Percentiles rank a stretch among this genome's conserved stretches.
These are phyloP conservation scores for Nakazawaea populi DNA, from an alignment of 805 yeast genomes.

Conservation along the genomic window DNA sequence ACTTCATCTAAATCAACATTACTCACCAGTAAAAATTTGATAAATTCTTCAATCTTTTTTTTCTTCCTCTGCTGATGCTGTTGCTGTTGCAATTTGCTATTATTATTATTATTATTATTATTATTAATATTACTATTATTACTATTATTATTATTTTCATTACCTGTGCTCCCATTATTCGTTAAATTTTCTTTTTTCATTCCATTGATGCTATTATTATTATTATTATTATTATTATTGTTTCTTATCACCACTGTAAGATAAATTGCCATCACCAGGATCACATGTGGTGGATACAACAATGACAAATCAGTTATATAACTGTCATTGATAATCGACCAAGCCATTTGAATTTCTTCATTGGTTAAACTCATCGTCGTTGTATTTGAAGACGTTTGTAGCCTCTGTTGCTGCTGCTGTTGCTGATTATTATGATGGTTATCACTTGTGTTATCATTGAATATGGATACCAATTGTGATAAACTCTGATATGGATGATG, in stretches of 20 bases:
- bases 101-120: conserved; percentile 13
- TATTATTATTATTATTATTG: background rate
- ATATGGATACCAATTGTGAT: conserved; percentile 41
- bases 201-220: no score
- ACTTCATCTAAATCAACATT: conserved; percentile 74
- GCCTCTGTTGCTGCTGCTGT: background rate
- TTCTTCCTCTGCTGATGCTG: conserved; percentile 14
- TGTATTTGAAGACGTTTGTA: conserved; percentile 7
- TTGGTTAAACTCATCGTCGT: conserved; percentile 28
- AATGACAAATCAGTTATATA: conserved; percentile 83
- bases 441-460: conserved; percentile 22
- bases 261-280: conserved; percentile 79
- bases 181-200: no score
- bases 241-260: conserved; percentile 59
- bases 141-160: no score
- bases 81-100: background rate
- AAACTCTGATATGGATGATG: conserved; percentile 73
- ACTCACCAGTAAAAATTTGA: conserved; percentile 65
- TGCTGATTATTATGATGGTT: no score
- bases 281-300: conserved; percentile 81
- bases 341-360: conserved; percentile 75
- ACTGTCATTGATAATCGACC: conserved; percentile 88
- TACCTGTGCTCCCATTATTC: no score
- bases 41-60: conserved; percentile 47
- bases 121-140: conserved; percentile 13